Evolutionary conservation across 2,329 filamentous ascomycete genomes (phyloP).

Genomic region (Aspergillus costaricaensis): DNA sequence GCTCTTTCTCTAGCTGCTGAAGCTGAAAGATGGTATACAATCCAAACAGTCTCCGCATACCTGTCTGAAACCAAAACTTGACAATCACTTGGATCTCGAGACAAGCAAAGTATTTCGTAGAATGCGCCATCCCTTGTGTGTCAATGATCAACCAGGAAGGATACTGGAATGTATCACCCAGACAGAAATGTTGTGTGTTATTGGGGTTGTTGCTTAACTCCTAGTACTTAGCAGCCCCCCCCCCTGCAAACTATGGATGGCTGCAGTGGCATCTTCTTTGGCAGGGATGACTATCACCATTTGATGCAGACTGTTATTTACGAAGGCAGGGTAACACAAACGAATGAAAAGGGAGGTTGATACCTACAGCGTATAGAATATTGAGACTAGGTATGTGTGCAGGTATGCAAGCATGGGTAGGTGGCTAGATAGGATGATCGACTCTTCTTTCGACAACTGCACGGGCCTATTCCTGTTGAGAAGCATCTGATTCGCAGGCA

Average conservation of each 20-base stretch:
- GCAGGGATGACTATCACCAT: neutral
- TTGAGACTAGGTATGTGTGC: neutral
- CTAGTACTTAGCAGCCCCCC: neutral
- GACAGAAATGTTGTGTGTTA: neutral
- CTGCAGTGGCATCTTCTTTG: neutral
- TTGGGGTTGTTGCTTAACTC: neutral
- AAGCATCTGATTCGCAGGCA: constrained; percentile 2
- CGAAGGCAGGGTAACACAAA: neutral
- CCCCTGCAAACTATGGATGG: neutral
- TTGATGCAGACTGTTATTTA: neutral
- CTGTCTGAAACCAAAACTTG: neutral
- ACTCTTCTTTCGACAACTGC: neutral
- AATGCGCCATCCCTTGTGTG: neutral
- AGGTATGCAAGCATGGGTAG: neutral
- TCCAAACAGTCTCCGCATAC: neutral
- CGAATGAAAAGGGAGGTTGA: neutral
- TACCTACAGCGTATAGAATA: neutral
- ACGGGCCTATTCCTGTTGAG: constrained; percentile 3
- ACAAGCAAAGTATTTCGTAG: neutral
- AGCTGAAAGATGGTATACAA: neutral
- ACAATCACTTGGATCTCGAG: neutral
- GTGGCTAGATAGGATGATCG: neutral
- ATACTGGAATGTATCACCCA: neutral
- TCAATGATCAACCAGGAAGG: neutral
- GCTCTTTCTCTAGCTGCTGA: too few species aligned